These are phyloP conservation scores for Teratosphaeria zuluensis DNA, from an alignment of 2,329 filamentous ascomycete genomes.

Conservation along the genomic window DNA sequence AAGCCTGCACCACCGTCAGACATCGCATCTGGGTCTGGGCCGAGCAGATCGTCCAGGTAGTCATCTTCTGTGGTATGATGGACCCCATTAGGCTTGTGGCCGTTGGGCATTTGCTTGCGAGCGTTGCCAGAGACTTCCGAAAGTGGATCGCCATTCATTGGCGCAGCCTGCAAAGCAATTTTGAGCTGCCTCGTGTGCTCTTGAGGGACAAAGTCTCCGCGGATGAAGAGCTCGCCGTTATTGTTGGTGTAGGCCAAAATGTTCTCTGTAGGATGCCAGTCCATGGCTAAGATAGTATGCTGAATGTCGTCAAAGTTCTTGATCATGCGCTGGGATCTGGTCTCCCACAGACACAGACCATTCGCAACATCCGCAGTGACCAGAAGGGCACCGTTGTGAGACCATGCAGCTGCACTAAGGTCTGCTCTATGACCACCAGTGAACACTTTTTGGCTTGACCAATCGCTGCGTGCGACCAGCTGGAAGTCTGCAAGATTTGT, in stretches of 20 bases:
- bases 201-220: constrained; percentile 53
- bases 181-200: constrained; percentile 41
- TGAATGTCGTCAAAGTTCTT: constrained; percentile 62
- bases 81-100: constrained; percentile 40
- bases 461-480: constrained; percentile 78
- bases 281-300: constrained; percentile 71
- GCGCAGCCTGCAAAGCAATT: constrained; percentile 59
- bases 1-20: constrained; percentile 64
- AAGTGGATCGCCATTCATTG: constrained; percentile 74
- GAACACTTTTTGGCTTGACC: constrained; percentile 77
- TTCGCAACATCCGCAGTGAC: constrained; percentile 51
- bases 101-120: constrained; percentile 47
- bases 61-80: constrained; percentile 52
- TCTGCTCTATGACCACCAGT: constrained; percentile 69
- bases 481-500: constrained; percentile 49
- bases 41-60: constrained; percentile 75
- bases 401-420: constrained; percentile 84
- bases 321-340: constrained; percentile 73
- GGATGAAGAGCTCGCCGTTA: constrained; percentile 88
- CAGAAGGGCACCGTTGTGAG: constrained; percentile 83
- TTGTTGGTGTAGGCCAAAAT: constrained; percentile 84
- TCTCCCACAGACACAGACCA: constrained; percentile 76
- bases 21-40: constrained; percentile 49
- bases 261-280: constrained; percentile 87
- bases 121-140: constrained; percentile 59